Base-by-base conservation (phyloP, 352 stramenopile species). In the Phytopythium aichiense region DNA sequence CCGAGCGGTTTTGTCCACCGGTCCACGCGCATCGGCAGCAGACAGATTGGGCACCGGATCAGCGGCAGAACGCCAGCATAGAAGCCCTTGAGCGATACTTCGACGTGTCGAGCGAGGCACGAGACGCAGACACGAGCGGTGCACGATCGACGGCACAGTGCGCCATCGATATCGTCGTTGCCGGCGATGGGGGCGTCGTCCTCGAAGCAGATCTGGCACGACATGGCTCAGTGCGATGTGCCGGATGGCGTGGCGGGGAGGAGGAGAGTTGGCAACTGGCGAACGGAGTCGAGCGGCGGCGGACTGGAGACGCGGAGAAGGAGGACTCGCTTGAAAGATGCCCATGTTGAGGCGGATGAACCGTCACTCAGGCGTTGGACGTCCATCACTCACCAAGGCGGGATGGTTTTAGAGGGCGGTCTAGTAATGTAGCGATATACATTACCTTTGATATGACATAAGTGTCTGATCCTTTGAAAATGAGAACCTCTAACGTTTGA, bases 121-220 rank as follows among this genome's bases (percentile, higher is more conserved):
- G 58, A 52, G 0, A 28, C 15, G 43, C 70, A 77, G 57, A 77
- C 33, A 0, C 48, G 23, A 0, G 67, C 71, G 4, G 6, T 52
- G 51, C 71, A 77, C 35, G 55, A 61, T 15, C 59, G 61, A 2
- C 67, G 59, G 30, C 71, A 77, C 0, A 69, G 56, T 33, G 7
- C 65, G 25, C 30, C 50, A 28, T 1, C 13, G 18, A 66, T n/a
- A 20, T 51, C 56, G 7, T 28, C 50, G 20, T 55, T 31, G 15
- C 55, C 42, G 8, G 25, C 50, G 25, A 61, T 33, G 22, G 58
- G 5, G 40, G 60, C 50, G 38, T 61, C 28, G 12, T 18, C 50
- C 31, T 79, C 63, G 48, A 79, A 65, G 50, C 72, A 79, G 37
- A 79, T 71, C 69, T 77, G 72, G 42, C 72, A 79, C 11, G 61